Evolutionary conservation across 2,329 filamentous ascomycete genomes (phyloP).

Genomic region (Biscogniauxia marginata): DNA sequence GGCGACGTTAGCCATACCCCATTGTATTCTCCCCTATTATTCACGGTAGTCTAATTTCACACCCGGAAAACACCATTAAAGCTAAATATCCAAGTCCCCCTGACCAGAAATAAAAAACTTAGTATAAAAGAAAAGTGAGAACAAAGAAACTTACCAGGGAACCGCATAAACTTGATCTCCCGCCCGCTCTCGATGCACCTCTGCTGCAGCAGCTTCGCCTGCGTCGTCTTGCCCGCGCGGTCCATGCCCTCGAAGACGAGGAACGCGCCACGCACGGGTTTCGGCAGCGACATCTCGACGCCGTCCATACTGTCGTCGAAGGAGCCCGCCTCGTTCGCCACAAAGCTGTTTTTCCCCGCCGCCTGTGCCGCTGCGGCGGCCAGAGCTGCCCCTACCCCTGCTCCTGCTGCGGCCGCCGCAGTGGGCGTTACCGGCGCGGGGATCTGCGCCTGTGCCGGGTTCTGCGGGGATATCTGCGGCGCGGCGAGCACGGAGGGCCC

Average conservation of each 20-base stretch:
- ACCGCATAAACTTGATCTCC: slow-evolving; percentile 53
- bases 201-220: slow-evolving; percentile 69
- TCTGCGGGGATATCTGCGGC: slow-evolving; percentile 27
- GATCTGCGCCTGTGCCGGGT: slow-evolving; percentile 25
- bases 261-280: slow-evolving; percentile 62
- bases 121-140: not conserved
- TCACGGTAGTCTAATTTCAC: too few relatives aligned
- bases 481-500: slow-evolving; percentile 24
- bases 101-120: not conserved
- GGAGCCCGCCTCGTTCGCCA: slow-evolving; percentile 1
- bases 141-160: slow-evolving; percentile 48
- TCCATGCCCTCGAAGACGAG: slow-evolving; percentile 88
- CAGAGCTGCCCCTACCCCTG: not conserved
- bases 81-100: too few relatives aligned
- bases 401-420: slow-evolving; percentile 1
- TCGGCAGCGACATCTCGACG: slow-evolving; percentile 17
- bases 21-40: too few relatives aligned
- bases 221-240: slow-evolving; percentile 87
- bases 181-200: slow-evolving; percentile 48
- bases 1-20: not conserved
- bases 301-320: too few relatives aligned
- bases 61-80: slow-evolving; percentile 8
- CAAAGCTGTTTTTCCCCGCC: not conserved
- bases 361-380: not conserved
- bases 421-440: slow-evolving; percentile 15